Evolutionary conservation across 768 basidiomycete genomes (phyloP).

Genomic region (Trametes coccinea): DNA sequence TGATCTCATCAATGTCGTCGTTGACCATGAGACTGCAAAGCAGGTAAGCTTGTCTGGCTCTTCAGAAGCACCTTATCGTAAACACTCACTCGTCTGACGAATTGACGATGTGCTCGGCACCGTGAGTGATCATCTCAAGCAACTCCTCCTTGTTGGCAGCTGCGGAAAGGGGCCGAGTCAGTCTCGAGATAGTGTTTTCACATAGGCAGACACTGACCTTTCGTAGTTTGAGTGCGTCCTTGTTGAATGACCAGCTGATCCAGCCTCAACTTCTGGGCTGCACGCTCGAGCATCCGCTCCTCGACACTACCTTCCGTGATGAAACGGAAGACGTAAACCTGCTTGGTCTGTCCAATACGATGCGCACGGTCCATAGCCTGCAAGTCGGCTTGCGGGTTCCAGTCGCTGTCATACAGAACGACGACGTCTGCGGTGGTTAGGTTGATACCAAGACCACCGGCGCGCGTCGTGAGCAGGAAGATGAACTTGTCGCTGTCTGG

Average conservation of each 20-base stretch:
- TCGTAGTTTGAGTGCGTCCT: constrained; percentile 79
- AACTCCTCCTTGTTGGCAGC: constrained; percentile 95
- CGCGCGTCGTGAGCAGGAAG: constrained; percentile 94
- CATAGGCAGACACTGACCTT: constrained; percentile 49
- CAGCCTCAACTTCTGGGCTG: constrained; percentile 91
- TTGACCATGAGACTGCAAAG: constrained; percentile 65
- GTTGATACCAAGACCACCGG: constrained; percentile 97
- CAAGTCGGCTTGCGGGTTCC: constrained; percentile 99
- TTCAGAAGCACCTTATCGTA: too few species aligned
- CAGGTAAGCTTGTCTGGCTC: too few species aligned
- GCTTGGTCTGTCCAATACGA: constrained; percentile 95
- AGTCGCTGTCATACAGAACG: constrained; percentile 94
- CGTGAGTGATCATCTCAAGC: constrained; percentile 97
- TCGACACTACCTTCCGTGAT: constrained; percentile 95
- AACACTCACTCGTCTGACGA: constrained; percentile 63
- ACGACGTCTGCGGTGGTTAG: constrained; percentile 94
- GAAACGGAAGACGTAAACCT: constrained; percentile 97
- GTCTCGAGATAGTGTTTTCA: too few species aligned
- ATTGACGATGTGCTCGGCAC: constrained; percentile 96
- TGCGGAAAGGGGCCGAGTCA: constrained; percentile 24
- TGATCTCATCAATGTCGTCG: constrained; percentile 94
- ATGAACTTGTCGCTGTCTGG: constrained; percentile 94
- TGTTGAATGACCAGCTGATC: constrained; percentile 98
- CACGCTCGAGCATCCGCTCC: constrained; percentile 92
- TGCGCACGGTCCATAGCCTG: constrained; percentile 99